Evolutionary conservation across 1,139 yeast species (phyloP).

Genomic region (Blastobotrys ciferrii): DNA sequence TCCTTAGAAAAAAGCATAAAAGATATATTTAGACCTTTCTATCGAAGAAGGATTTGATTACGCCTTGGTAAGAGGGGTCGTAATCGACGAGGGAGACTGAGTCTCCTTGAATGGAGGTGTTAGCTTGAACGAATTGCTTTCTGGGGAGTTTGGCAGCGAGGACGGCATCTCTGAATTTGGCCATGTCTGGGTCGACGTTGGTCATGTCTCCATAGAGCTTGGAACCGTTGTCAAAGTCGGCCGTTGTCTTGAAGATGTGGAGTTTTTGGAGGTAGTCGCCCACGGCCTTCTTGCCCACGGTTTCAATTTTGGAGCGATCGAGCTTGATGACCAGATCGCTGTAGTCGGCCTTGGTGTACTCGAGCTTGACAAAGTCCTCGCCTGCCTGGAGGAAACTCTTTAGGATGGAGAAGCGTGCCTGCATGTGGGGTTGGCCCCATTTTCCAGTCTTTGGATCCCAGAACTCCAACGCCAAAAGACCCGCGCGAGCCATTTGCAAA

Average conservation of each 20-base stretch:
- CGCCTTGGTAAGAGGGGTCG: constrained; percentile 68
- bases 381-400: constrained; percentile 72
- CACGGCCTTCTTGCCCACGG: constrained; percentile 70
- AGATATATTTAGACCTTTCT: constrained; percentile 44
- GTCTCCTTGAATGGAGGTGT: constrained; percentile 47
- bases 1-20: background rate
- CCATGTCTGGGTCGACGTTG: constrained; percentile 60
- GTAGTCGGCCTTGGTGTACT: constrained; percentile 46
- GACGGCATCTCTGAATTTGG: constrained; percentile 65
- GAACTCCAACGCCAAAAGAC: constrained; percentile 73
- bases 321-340: constrained; percentile 60
- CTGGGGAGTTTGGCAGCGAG: constrained; percentile 74
- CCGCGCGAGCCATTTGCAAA: constrained; percentile 84
- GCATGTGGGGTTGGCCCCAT: constrained; percentile 98
- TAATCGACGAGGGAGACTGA: constrained; percentile 58
- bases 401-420: constrained; percentile 82
- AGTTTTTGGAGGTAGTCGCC: constrained; percentile 68
- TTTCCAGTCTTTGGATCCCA: constrained; percentile 79
- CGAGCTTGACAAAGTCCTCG: constrained; percentile 53
- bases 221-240: constrained; percentile 63
- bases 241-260: constrained; percentile 77
- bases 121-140: constrained; percentile 80
- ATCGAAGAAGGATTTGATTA: constrained; percentile 74
- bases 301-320: constrained; percentile 59
- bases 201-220: constrained; percentile 65